Base-by-base conservation (phyloP, 331 rosid genomes). In the Telfairia occidentalis region DNA sequence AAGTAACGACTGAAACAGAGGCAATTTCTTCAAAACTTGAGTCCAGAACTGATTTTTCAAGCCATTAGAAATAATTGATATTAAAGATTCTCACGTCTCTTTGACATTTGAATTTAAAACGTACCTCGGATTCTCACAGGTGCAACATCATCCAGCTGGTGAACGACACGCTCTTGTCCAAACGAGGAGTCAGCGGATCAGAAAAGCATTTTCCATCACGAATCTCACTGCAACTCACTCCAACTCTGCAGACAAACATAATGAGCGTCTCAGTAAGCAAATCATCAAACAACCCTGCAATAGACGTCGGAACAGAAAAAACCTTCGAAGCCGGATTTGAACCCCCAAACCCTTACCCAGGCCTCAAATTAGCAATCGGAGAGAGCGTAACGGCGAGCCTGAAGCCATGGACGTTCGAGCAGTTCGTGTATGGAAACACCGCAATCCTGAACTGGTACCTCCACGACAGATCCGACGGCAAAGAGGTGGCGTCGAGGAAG, bases 351-450 rank as follows among this genome's bases (percentile, higher is more conserved):
- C 65, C 97, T 46, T 76, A 79, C 82, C 52, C 86, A 79, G 95
- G 87, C 2, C 81, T 94, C 0, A 91, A 77, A 84, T 84, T 89
- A 73, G 77, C 95, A 5, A 85, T 90, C 0, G 82, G 83, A 26
- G 98, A 94, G 74, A 82, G 87, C 42, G 19, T 78, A 5, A 87
- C 86, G 0, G 72, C 87, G 40, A 89, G 83, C 58, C 76, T 91
- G 40, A 94, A 82, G 84, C 95, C 98, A 0, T 94, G 97, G 98
- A 94, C 89, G 59, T 94, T 94, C 32, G 96, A 91, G 83, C 83
- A 91, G 79, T 87, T 92, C 0, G 95, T 88, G 9, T 76, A 91
- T 5, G 97, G 98, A 0, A 89, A 89, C 28, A 86, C 87, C 16
- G 98, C 91, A 3, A 91, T 81, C 64, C 63, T 94, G 74, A 91